Base-by-base conservation (phyloP, 139 green algal genomes). In the Tetratostichococcus sp. region DNA sequence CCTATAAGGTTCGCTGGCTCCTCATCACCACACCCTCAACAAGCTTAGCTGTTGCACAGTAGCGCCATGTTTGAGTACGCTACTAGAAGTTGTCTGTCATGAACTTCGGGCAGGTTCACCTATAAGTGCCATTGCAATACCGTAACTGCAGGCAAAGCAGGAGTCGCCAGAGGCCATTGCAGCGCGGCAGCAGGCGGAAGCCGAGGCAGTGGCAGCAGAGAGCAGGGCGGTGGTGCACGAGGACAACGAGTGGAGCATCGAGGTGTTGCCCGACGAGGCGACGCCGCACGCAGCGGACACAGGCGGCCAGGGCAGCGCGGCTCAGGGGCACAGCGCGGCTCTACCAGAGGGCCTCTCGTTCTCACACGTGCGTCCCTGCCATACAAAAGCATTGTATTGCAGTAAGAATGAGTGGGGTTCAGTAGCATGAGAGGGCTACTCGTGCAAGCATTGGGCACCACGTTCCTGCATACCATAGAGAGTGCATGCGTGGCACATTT, bases 181-280 rank as follows among this genome's bases (percentile, higher is more conserved):
- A 17, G 79, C 69, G 58, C 43, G 35, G 16, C 34, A 68, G 68
- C 83, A 79, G 32, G 70, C 76, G 4, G 74, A 79, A 33, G 85
- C 84, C 4, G 78, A 72, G 28, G 86, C 67, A 57, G 81, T 82
- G 11, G 79, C 65, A 0, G 83, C 77, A 21, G 74, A 66, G 6
- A 80, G 35, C 25, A 79, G 69, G 28, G 84, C 71, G 11, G 87
- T 76, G 0, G 28, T 93, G 57, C 93, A 98, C 71, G 88, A 94
- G 25, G 86, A 90, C 39, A 98, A 98, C 77, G 91, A 97, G 67
- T 98, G 94, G 94, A 80, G 82, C 43, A 97, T 97, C 35, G 84
- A 89, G 43, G 86, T 92, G 75, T 75, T 89, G 62, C 70, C 77
- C 42, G 50, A 23, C 2, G 50, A 68, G 35, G 31, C 50, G 50